Evolutionary conservation across 2,329 filamentous ascomycete genomes (phyloP), one percentile per base, ranked within the genome.

Genomic region (Fusarium nelsonii): DNA sequence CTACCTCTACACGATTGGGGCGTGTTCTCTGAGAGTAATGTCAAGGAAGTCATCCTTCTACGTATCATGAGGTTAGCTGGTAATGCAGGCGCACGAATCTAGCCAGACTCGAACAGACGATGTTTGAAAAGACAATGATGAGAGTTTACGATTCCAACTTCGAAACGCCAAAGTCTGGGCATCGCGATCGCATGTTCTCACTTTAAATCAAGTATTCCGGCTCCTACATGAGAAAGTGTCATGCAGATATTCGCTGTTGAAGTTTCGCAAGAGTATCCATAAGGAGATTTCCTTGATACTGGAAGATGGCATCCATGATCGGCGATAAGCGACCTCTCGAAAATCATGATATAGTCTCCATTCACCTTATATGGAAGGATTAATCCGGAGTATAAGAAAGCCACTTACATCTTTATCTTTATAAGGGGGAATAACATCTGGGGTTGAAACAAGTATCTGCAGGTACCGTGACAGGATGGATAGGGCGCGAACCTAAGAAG

Each of bases 91-190:
- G 48, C 26, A 39, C 6, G 7, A 0, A 26, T 28, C 9, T 14
- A n/a, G 30, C 15, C 41, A 8, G 6, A 2, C 14, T 43, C 54
- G 6, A 20, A 16, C 20, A 10, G 8, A 14, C 4, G 54, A 60
- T 1, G 4, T 4, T 7, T 34, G 11, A 30, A 14, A 3, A 23
- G 23, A 45, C 16, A n/a, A 43, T 11, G 16, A 12, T 34, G 10
- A 40, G 4, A 4, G 33, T 39, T 50, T 50, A 8, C 48, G 48
- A 50, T 50, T 11, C n/a, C 9, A 30, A 6, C 23, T 20, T 18
- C 14, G 26, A 50, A 50, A 50, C 48, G 39, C 33, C 33, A 50
- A 39, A 30, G 12, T 37, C 48, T 50, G 48, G 48, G 48, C 34
- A 50, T 50, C 48, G 23, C 23, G 33, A 50, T 50, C 48, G n/a